phyloP scores from a whole-genome alignment of 2,329 filamentous ascomycete genomes.

The Hymenoscyphus salicellus region DNA sequence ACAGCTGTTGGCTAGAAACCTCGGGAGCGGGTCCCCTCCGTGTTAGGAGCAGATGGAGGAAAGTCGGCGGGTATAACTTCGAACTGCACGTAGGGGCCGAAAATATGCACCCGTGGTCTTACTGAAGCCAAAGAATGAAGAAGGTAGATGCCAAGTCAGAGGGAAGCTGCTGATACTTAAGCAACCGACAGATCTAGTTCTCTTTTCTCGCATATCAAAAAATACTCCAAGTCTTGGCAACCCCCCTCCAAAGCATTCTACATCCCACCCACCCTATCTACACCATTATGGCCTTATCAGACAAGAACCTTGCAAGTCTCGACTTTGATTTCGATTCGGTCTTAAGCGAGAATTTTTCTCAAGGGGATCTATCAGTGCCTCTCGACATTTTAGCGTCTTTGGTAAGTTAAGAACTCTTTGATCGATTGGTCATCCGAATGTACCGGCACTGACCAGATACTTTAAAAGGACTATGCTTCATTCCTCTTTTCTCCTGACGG shows the following conservation, averaged over 20 bases:
- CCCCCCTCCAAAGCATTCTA: background rate
- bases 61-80: background rate
- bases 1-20: background rate
- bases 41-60: background rate
- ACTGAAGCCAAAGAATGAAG: background rate
- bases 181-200: background rate
- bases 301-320: background rate
- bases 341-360: background rate
- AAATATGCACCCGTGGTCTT: constrained; percentile 1
- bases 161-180: background rate
- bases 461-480: constrained; percentile 5
- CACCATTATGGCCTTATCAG: background rate
- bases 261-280: background rate
- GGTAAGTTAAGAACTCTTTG: background rate
- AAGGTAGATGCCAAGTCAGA: background rate
- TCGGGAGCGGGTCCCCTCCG: background rate
- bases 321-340: constrained; percentile 4
- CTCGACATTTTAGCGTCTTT: background rate
- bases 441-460: background rate
- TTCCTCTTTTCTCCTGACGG: constrained; percentile 1
- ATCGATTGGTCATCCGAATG: background rate
- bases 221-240: background rate
- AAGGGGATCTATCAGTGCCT: background rate
- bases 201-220: background rate
- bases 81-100: background rate